Percentiles rank a stretch among this genome's conserved stretches.
Evolutionary conservation across 176 grass and related monocot species (phyloP).

Genomic region (Avena sativa): DNA sequence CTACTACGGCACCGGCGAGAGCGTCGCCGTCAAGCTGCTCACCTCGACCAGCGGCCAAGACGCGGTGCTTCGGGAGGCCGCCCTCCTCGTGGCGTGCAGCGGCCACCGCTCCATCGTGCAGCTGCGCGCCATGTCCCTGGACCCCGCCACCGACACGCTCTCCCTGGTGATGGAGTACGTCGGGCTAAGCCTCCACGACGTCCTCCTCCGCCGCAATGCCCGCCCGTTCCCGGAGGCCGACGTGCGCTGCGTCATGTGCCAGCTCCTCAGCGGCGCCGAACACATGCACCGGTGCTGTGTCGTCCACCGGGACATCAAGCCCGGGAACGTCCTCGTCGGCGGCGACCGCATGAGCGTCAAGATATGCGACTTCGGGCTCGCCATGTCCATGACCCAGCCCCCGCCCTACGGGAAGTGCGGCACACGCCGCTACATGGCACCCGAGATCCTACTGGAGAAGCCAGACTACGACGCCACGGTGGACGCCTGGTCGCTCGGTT

Average conservation of each 20-base stretch:
- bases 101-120: constrained; percentile 46
- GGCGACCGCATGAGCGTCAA: not conserved
- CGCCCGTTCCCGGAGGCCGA: constrained; percentile 29
- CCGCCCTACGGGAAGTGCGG: not conserved
- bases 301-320: constrained; percentile 64
- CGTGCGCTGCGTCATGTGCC: constrained; percentile 45
- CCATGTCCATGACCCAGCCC: not conserved
- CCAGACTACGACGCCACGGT: constrained; percentile 14
- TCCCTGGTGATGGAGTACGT: constrained; percentile 60
- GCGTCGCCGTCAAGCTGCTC: constrained; percentile 47
- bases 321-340: constrained; percentile 50
- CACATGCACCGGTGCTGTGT: constrained; percentile 45
- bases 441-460: constrained; percentile 12
- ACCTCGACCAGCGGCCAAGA: not conserved
- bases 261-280: constrained; percentile 41
- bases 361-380: constrained; percentile 13
- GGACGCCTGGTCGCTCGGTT: constrained; percentile 12
- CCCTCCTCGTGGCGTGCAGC: constrained; percentile 24
- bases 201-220: constrained; percentile 6
- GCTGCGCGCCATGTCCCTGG: constrained; percentile 35
- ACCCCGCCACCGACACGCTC: constrained; percentile 6
- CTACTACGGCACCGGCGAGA: constrained; percentile 31
- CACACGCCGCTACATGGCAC: constrained; percentile 11
- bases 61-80: not conserved
- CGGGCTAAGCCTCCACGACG: constrained; percentile 46